These are phyloP conservation scores for Tetrahymena borealis DNA, from an alignment of 73 alveolate species.

Conservation along the genomic window DNA sequence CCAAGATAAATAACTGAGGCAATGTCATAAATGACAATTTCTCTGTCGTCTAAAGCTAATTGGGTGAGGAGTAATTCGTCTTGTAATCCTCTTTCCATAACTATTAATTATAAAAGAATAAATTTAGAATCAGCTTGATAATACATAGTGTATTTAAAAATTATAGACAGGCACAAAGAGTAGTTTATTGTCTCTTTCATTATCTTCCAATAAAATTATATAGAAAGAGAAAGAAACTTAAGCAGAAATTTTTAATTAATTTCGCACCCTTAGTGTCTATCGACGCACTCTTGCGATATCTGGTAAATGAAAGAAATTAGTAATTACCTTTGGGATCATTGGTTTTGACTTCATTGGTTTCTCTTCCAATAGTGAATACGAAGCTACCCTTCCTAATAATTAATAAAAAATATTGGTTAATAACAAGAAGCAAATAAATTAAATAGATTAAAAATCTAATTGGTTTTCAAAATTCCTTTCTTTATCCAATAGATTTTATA, in stretches of 20 bases:
- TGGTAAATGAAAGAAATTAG: too few relatives aligned
- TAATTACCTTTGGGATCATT: not conserved
- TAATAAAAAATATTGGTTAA: not conserved
- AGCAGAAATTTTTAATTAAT: too few relatives aligned
- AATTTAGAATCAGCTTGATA: not conserved
- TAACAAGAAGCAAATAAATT: not conserved
- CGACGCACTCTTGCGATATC: too few relatives aligned
- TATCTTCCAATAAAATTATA: too few relatives aligned
- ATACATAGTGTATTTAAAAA: not conserved
- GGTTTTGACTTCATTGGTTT: not conserved
- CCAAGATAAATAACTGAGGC: slow-evolving; percentile 1
- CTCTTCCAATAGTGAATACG: not conserved
- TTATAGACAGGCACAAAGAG: too few relatives aligned
- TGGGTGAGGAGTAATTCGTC: not conserved
- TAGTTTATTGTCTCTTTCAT: too few relatives aligned
- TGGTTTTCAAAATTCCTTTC: too few relatives aligned
- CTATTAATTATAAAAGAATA: not conserved
- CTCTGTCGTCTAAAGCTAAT: not conserved
- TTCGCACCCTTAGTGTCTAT: too few relatives aligned
- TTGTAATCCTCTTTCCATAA: not conserved
- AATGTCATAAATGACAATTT: not conserved
- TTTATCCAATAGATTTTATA: too few relatives aligned
- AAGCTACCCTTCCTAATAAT: not conserved
- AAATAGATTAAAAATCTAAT: too few relatives aligned
- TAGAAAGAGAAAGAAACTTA: too few relatives aligned